Evolutionary conservation across 2,329 filamentous ascomycete genomes (phyloP).

Genomic region (Alternaria conjuncta): DNA sequence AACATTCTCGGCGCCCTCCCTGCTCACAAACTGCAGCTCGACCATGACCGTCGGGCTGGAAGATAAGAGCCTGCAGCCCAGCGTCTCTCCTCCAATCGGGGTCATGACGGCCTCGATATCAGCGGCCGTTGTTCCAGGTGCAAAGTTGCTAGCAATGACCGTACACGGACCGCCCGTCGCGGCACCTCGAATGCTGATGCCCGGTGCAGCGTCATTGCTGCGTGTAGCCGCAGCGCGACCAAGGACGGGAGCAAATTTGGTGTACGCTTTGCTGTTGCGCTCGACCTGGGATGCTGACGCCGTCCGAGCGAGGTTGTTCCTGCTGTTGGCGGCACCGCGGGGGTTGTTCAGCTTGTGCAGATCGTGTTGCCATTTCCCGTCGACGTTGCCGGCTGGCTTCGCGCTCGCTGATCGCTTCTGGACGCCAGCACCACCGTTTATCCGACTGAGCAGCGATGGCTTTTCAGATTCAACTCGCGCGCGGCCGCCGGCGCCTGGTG

Average conservation of each 20-base stretch:
- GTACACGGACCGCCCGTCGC: slow-evolving; percentile 71
- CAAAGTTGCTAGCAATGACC: slow-evolving; percentile 82
- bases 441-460: slow-evolving; percentile 70
- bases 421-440: slow-evolving; percentile 71
- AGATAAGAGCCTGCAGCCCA: slow-evolving; percentile 71
- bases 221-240: slow-evolving; percentile 32
- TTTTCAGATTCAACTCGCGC: slow-evolving; percentile 53
- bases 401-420: slow-evolving; percentile 64
- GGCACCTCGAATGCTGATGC: slow-evolving; percentile 73
- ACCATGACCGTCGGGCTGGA: slow-evolving; percentile 75
- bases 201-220: slow-evolving; percentile 37
- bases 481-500: slow-evolving; percentile 58
- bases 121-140: slow-evolving; percentile 78
- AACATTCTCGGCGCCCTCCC: slow-evolving; percentile 74
- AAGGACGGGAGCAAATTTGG: slow-evolving; percentile 49
- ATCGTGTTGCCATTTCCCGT: slow-evolving; percentile 75
- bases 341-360: slow-evolving; percentile 61
- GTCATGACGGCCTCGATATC: slow-evolving; percentile 84
- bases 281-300: slow-evolving; percentile 50
- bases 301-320: slow-evolving; percentile 42
- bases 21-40: slow-evolving; percentile 76
- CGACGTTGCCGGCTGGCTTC: slow-evolving; percentile 61
- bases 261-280: slow-evolving; percentile 52
- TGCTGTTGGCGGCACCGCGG: slow-evolving; percentile 40
- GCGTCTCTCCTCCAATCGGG: slow-evolving; percentile 70